A percentile compares a stretch with the other conserved stretches of the same genome.
Evolutionary conservation across 345 rosid genomes (phyloP).

Genomic region (Punica granatum): DNA sequence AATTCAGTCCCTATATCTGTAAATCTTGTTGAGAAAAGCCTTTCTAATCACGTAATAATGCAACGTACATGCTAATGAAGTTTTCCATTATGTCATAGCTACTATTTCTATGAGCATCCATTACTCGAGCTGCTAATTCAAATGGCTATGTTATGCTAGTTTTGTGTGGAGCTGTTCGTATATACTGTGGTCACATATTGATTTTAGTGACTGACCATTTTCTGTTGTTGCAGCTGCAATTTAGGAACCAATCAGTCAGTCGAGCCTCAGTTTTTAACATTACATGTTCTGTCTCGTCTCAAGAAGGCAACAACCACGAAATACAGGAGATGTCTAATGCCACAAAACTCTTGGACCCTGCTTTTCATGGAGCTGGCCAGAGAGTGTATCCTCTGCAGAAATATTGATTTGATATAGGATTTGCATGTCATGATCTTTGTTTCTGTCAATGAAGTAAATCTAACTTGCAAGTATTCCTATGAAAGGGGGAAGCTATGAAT

Average conservation of each 20-base stretch:
- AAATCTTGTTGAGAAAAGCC: background rate
- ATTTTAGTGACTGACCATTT: background rate
- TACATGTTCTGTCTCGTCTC: background rate
- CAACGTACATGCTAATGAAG: background rate
- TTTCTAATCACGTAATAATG: background rate
- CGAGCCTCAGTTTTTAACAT: background rate
- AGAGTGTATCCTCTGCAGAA: slow-evolving; percentile 32
- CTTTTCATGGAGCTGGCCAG: slow-evolving; percentile 43
- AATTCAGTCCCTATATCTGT: background rate
- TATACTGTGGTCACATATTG: background rate
- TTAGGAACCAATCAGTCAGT: background rate
- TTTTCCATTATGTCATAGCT: background rate
- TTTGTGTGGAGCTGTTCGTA: background rate
- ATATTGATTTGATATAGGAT: background rate
- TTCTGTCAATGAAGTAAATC: background rate
- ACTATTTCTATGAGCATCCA: background rate
- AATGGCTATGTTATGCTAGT: background rate
- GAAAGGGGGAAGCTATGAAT: background rate
- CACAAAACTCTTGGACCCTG: slow-evolving; percentile 32
- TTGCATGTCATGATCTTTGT: background rate
- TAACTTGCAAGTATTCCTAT: background rate
- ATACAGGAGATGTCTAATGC: slow-evolving; percentile 28
- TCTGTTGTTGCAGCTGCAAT: background rate
- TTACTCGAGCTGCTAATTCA: background rate
- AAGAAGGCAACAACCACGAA: slow-evolving; percentile 8